Evolutionary conservation across 768 basidiomycete genomes (phyloP).

Genomic region (Thelephora ganbajun): DNA sequence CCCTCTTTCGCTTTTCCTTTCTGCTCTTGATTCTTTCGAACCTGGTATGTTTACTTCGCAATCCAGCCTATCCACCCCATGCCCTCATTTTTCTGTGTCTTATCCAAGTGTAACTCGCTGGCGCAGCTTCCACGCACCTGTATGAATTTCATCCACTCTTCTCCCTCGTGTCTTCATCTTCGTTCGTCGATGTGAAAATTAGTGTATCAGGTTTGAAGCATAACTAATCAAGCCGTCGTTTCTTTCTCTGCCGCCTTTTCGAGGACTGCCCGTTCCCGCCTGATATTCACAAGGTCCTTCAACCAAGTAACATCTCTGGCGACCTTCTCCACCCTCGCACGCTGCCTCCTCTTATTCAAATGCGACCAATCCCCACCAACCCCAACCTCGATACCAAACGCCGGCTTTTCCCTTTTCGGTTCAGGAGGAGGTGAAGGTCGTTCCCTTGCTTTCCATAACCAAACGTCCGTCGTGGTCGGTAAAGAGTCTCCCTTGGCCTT

Average conservation of each 20-base stretch:
- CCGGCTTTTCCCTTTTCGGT: constrained; percentile 2
- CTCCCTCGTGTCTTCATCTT: too few relatives aligned
- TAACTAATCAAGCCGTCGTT: constrained; percentile 1
- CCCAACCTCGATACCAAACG: constrained; percentile 27
- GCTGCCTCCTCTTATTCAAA: constrained; percentile 39
- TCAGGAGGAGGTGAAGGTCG: background rate
- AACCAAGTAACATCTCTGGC: constrained; percentile 26
- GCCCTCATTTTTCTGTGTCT: too few relatives aligned
- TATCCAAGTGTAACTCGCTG: too few relatives aligned
- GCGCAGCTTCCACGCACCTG: too few relatives aligned
- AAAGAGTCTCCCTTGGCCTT: constrained; percentile 10
- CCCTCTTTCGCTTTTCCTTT: background rate
- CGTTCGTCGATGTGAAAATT: too few relatives aligned
- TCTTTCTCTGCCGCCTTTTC: background rate
- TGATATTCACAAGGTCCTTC: constrained; percentile 19
- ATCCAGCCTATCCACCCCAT: too few relatives aligned
- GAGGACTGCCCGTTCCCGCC: constrained; percentile 5
- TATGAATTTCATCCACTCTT: too few relatives aligned
- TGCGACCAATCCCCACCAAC: constrained; percentile 39
- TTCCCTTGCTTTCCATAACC: constrained; percentile 24
- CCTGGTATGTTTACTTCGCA: too few relatives aligned
- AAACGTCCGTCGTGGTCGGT: constrained; percentile 20
- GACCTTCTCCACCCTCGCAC: constrained; percentile 32
- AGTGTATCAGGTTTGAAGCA: background rate
- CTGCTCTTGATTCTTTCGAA: background rate